Evolutionary conservation across 352 stramenopile genomes (phyloP).

Genomic region (Elongisporangium anandrum): DNA sequence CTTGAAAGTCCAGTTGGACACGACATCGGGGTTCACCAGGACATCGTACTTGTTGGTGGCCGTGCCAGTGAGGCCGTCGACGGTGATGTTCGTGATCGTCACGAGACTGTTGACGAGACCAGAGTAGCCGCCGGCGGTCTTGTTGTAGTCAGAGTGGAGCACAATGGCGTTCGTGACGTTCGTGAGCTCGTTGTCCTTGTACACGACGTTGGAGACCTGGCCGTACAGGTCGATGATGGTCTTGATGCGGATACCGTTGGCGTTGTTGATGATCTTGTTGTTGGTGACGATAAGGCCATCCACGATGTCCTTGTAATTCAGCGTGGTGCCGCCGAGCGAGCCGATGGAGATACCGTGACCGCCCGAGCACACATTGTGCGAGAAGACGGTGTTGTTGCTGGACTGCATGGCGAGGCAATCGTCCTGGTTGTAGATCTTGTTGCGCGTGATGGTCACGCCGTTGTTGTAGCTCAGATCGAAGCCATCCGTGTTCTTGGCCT

Average conservation of each 20-base stretch:
- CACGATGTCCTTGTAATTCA: conserved; percentile 16
- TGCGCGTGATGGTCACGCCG: too few relatives aligned
- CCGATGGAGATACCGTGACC: conserved; percentile 27
- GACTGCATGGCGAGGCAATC: too few relatives aligned
- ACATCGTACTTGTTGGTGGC: conserved; percentile 15
- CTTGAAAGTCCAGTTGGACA: conserved; percentile 16
- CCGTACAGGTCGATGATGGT: too few relatives aligned
- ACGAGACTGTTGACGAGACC: conserved; percentile 14
- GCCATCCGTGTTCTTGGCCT: too few relatives aligned
- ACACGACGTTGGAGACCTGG: too few relatives aligned
- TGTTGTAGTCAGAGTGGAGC: conserved; percentile 27
- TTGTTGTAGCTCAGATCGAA: too few relatives aligned
- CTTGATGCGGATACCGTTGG: too few relatives aligned
- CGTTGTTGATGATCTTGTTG: conserved; percentile 26
- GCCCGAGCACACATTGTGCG: conserved; percentile 10
- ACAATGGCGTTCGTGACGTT: too few relatives aligned
- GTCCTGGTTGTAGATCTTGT: too few relatives aligned
- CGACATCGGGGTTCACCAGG: conserved; percentile 9
- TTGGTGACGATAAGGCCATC: conserved; percentile 13
- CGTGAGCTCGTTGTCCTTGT: too few relatives aligned
- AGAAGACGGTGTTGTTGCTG: too few relatives aligned
- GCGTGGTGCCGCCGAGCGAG: conserved; percentile 15
- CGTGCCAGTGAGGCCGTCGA: conserved; percentile 15
- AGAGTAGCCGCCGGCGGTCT: conserved; percentile 21
- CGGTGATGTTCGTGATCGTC: conserved; percentile 16